Evolutionary conservation across 768 basidiomycete species (phyloP).

Genomic region (Termitomyces sp.): DNA sequence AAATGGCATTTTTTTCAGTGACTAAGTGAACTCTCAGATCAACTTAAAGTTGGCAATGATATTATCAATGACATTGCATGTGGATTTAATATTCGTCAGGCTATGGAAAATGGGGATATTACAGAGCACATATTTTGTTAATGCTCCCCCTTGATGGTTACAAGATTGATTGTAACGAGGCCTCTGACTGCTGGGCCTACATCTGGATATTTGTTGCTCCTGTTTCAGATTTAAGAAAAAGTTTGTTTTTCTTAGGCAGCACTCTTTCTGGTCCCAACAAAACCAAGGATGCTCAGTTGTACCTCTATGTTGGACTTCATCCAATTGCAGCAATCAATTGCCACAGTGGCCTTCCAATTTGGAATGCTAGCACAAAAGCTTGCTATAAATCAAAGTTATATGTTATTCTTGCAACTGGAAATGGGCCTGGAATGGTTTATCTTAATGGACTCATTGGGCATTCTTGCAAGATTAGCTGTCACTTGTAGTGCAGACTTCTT

Average conservation of each 20-base stretch:
- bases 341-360: neutral
- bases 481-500: conserved; percentile 14
- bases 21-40: neutral
- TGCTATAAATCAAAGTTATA: too few species aligned
- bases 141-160: neutral
- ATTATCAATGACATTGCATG: neutral
- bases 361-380: too few species aligned
- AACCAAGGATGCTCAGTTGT: neutral
- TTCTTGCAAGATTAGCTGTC: neutral
- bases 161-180: too few species aligned
- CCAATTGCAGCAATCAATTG: conserved; percentile 3
- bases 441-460: conserved; percentile 25
- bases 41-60: neutral
- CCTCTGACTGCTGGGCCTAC: too few species aligned
- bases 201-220: too few species aligned
- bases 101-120: conserved; percentile 9
- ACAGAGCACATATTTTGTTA: neutral
- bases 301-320: too few species aligned
- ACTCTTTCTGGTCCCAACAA: conserved; percentile 9
- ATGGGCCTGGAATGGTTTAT: too few species aligned
- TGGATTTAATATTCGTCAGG: neutral
- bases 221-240: too few species aligned
- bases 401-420: too few species aligned
- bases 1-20: neutral
- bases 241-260: too few species aligned